Conservation (phyloP, 2,329 filamentous ascomycete genomes). For the Boeremia lycopersici region DNA sequence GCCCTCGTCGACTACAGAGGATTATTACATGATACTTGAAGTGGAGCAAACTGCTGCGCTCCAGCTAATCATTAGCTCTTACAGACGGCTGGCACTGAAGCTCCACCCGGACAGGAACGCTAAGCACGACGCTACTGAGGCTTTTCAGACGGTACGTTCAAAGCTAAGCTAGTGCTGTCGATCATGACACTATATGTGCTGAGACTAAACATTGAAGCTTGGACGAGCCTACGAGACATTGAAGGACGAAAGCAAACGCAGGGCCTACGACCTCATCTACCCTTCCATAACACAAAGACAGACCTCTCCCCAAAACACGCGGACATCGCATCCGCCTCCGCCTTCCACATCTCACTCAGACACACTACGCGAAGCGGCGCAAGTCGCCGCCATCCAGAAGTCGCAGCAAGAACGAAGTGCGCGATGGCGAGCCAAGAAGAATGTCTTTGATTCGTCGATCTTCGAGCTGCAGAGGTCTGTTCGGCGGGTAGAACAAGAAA, state of each 20-base stretch:
- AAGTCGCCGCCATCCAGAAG: slow-evolving; percentile 36
- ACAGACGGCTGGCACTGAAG: slow-evolving; percentile 43
- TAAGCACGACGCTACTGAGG: slow-evolving; percentile 38
- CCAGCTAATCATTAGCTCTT: slow-evolving; percentile 39
- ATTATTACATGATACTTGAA: slow-evolving; percentile 44
- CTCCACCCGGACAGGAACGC: slow-evolving; percentile 47
- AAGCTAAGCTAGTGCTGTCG: no score
- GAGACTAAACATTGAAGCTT: slow-evolving; percentile 32
- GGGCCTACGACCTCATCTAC: slow-evolving; percentile 43
- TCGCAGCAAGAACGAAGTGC: slow-evolving; percentile 36
- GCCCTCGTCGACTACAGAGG: slow-evolving; percentile 32
- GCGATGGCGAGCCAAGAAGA: slow-evolving; percentile 34
- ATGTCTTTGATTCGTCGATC: slow-evolving; percentile 15
- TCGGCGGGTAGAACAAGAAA: slow-evolving; percentile 31
- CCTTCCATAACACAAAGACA: slow-evolving; percentile 24
- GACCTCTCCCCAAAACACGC: neutral
- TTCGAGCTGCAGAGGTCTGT: slow-evolving; percentile 26
- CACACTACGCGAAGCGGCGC: slow-evolving; percentile 17
- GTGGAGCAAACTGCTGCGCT: slow-evolving; percentile 34
- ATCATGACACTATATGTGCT: slow-evolving; percentile 29
- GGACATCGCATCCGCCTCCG: neutral
- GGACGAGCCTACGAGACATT: slow-evolving; percentile 46
- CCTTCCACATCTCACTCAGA: neutral
- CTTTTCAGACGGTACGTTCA: slow-evolving; percentile 44
- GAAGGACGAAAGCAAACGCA: slow-evolving; percentile 38